Conservation (phyloP, 176 grass and related monocot species). For the Oryza glumipatula region DNA sequence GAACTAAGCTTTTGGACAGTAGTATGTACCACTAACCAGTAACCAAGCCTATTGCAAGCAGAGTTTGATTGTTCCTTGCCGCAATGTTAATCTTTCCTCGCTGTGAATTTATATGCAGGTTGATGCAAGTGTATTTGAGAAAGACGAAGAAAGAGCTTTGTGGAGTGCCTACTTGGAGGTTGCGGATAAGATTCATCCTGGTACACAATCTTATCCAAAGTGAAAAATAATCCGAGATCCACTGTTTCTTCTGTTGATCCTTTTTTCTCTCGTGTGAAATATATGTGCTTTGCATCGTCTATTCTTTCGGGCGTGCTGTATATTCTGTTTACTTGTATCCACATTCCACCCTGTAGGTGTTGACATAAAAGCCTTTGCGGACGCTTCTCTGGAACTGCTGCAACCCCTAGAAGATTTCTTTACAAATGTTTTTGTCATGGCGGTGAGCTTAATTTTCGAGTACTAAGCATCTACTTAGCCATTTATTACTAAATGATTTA, state of each 20-base stretch:
- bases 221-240: background rate
- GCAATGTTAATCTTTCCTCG: slow-evolving; percentile 7
- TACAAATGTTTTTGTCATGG: slow-evolving; percentile 91
- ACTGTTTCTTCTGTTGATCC: background rate
- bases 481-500: no score
- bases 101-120: slow-evolving; percentile 49
- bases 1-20: background rate
- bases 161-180: slow-evolving; percentile 76
- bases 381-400: slow-evolving; percentile 69
- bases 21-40: background rate
- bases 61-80: background rate
- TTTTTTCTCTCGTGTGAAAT: background rate
- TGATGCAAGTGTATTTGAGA: slow-evolving; percentile 60
- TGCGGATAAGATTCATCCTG: slow-evolving; percentile 70
- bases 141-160: slow-evolving; percentile 72
- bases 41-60: background rate
- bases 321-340: background rate
- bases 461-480: background rate
- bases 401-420: slow-evolving; percentile 96
- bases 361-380: slow-evolving; percentile 62
- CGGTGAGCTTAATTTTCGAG: slow-evolving; percentile 56
- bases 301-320: background rate
- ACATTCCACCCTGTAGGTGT: slow-evolving; percentile 48
- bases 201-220: slow-evolving; percentile 38
- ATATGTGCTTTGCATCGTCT: background rate